A percentile compares a stretch with the other conserved stretches of the same genome.
Conservation (phyloP, 163 green algal species). For the Scenedesmus sp. region DNA sequence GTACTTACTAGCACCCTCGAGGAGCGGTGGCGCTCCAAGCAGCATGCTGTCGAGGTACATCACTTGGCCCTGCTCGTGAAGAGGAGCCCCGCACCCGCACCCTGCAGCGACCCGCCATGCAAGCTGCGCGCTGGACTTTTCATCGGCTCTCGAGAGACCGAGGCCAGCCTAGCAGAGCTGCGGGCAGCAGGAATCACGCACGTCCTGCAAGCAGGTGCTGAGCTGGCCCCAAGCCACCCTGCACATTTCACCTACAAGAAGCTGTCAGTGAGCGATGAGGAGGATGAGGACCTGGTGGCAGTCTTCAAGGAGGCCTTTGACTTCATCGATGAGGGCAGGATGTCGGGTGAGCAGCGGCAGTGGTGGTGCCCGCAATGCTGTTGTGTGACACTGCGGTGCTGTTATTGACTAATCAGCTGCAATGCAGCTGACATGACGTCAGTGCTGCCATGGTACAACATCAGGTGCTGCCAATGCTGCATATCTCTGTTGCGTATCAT, state of each 20-base stretch:
- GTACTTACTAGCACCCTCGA: background rate
- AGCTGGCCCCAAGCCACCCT: conserved; percentile 33
- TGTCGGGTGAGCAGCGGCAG: conserved; percentile 5
- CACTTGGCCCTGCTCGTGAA: background rate
- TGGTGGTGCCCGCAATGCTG: background rate
- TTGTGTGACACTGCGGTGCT: background rate
- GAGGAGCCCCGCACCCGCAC: background rate
- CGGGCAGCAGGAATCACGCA: conserved; percentile 33
- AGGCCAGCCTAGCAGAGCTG: background rate
- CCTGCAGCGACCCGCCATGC: conserved; percentile 4
- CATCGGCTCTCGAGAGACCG: conserved; percentile 22
- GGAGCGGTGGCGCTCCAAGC: background rate
- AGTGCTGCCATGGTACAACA: no score
- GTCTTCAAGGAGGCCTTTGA: conserved; percentile 96
- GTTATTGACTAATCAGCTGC: background rate
- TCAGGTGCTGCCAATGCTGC: no score
- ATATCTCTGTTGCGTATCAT: no score
- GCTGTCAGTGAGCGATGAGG: conserved; percentile 93
- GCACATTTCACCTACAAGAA: conserved; percentile 38
- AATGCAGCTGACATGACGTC: background rate
- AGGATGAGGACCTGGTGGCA: conserved; percentile 90
- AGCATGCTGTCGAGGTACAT: background rate
- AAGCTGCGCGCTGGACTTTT: background rate
- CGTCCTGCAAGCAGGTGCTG: conserved; percentile 37
- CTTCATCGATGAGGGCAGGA: conserved; percentile 85